These are phyloP conservation scores for Tricholomella constricta DNA, from an alignment of 768 basidiomycete genomes.

Conservation along the genomic window DNA sequence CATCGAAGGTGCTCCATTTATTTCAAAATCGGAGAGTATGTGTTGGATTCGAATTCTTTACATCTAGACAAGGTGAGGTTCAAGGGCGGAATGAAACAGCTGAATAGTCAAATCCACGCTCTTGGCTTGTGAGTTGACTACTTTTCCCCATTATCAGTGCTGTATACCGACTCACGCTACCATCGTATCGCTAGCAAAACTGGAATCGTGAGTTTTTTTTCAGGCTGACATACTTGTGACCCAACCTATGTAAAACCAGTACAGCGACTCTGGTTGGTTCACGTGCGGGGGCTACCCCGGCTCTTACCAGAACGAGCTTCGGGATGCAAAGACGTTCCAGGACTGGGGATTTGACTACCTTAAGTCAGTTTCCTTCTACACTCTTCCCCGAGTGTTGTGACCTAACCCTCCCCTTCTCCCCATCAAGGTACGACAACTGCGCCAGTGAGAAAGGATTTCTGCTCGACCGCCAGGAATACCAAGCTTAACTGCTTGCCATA, in stretches of 20 bases:
- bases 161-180: neutral
- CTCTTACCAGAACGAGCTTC: conserved; percentile 60
- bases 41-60: too few species aligned
- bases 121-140: conserved; percentile 60
- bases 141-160: neutral
- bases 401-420: too few species aligned
- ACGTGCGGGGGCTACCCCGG: conserved; percentile 71
- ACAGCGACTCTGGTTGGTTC: conserved; percentile 68
- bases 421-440: conserved; percentile 57
- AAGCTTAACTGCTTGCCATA: too few species aligned
- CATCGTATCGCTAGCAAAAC: too few species aligned
- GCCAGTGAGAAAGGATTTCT: conserved; percentile 41
- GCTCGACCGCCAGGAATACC: too few species aligned
- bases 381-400: too few species aligned
- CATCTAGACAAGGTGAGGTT: conserved; percentile 41
- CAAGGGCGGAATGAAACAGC: conserved; percentile 55
- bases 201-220: conserved; percentile 38
- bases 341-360: conserved; percentile 72
- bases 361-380: conserved; percentile 42
- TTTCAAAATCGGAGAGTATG: too few species aligned
- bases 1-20: conserved; percentile 30
- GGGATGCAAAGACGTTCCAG: conserved; percentile 57
- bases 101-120: conserved; percentile 58
- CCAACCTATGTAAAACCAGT: conserved; percentile 32
- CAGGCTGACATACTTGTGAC: neutral